phyloP scores from a whole-genome alignment of 208 protist species.

The Wallacemonas rigidus region DNA sequence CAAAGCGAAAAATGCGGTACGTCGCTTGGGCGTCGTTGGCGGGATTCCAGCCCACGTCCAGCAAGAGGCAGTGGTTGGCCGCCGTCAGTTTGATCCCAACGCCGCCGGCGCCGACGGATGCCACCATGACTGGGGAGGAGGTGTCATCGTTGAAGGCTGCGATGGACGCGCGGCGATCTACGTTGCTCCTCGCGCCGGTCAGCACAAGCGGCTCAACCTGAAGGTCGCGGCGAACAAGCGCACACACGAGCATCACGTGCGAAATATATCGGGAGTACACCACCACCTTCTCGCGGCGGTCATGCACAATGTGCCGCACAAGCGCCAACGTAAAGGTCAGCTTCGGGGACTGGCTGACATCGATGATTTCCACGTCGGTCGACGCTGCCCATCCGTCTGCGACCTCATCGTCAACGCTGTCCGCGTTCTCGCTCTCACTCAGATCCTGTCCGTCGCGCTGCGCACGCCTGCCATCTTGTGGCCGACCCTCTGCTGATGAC shows the following conservation, averaged over 20 bases:
- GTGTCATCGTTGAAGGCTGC: conserved; percentile 59
- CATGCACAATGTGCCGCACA: conserved; percentile 44
- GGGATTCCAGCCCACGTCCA: conserved; percentile 95
- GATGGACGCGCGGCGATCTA: conserved; percentile 55
- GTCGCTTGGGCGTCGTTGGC: conserved; percentile 91
- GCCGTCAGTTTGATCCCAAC: conserved; percentile 93
- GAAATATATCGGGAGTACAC: conserved; percentile 78
- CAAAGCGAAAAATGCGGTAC: conserved; percentile 94
- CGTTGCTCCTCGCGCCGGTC: conserved; percentile 39
- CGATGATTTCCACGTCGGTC: conserved; percentile 15
- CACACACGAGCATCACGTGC: conserved; percentile 54
- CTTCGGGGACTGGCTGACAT: conserved; percentile 66
- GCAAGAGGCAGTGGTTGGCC: conserved; percentile 94
- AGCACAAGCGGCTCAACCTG: conserved; percentile 35
- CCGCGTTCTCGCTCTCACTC: neutral
- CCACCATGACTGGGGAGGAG: conserved; percentile 70
- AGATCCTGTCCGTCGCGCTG: neutral
- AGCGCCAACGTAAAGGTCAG: conserved; percentile 61
- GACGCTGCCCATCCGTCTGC: neutral
- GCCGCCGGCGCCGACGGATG: conserved; percentile 92
- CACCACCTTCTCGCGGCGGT: conserved; percentile 69
- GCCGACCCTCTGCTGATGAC: neutral
- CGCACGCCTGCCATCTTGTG: neutral
- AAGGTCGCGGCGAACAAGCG: conserved; percentile 36
- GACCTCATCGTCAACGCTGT: conserved; percentile 26